A percentile compares a stretch with the other conserved stretches of the same genome.
phyloP scores from a whole-genome alignment of 495 filamentous ascomycete genomes.

The Xylaria flabelliformis region DNA sequence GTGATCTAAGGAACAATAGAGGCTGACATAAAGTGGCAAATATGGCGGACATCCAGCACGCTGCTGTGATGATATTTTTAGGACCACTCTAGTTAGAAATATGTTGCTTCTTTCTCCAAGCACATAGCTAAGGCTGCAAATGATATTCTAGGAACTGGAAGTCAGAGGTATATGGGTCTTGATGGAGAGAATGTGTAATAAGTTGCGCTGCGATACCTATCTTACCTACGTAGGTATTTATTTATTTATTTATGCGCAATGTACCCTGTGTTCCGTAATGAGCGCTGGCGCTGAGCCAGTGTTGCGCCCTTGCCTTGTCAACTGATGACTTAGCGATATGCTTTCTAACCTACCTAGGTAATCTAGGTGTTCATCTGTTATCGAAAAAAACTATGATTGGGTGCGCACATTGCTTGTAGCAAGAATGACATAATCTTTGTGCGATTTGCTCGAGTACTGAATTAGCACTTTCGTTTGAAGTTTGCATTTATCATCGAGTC shows the following conservation, averaged over 20 bases:
- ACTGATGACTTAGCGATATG: background rate
- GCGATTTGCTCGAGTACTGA: background rate
- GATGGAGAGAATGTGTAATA: background rate
- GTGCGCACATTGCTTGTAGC: background rate
- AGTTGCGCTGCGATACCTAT: background rate
- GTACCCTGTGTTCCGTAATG: constrained; percentile 7
- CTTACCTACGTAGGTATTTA: too few species aligned
- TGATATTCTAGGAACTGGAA: background rate
- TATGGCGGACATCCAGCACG: background rate
- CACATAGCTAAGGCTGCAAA: background rate
- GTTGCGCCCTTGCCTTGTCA: constrained; percentile 22
- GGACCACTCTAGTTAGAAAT: background rate
- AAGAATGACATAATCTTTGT: background rate
- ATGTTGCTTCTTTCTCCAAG: background rate
- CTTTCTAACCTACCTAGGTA: background rate
- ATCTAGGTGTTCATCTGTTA: background rate
- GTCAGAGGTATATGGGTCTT: background rate
- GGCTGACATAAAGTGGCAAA: background rate
- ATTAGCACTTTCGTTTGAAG: background rate
- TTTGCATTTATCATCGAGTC: background rate
- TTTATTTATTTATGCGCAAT: background rate
- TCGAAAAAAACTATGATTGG: background rate
- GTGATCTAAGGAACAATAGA: constrained; percentile 4
- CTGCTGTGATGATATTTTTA: background rate
- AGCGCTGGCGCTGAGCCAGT: background rate